phyloP scores from a whole-genome alignment of 441 rosid species.

The Corymbia citriodora region DNA sequence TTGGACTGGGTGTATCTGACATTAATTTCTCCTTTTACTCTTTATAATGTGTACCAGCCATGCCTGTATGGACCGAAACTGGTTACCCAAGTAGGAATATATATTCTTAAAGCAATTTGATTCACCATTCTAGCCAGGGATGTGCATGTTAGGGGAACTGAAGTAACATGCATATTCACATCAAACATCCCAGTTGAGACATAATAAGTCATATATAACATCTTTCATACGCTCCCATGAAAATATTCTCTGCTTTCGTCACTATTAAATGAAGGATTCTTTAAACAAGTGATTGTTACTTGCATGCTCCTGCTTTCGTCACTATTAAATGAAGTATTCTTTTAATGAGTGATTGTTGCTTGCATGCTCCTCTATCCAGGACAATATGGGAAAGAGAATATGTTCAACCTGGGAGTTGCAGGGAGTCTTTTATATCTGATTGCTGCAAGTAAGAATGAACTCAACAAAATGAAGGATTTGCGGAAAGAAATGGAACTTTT shows the following conservation, averaged over 20 bases:
- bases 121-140: neutral
- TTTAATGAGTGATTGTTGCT: neutral
- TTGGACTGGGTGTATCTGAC: neutral
- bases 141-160: neutral
- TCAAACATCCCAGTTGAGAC: no score
- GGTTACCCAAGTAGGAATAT: neutral
- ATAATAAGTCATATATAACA: neutral
- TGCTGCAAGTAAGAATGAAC: constrained; percentile 50
- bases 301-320: neutral
- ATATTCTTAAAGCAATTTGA: neutral
- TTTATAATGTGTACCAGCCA: neutral
- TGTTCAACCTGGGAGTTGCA: constrained; percentile 47
- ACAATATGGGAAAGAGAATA: constrained; percentile 16
- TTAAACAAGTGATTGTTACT: no score
- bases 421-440: constrained; percentile 41
- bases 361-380: constrained; percentile 15
- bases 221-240: neutral
- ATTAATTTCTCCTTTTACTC: neutral
- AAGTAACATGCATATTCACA: no score
- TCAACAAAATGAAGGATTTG: constrained; percentile 40
- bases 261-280: no score
- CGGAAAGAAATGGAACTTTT: constrained; percentile 46
- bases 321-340: neutral
- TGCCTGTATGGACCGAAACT: accelerated
- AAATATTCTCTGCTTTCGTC: neutral